Percentiles rank a stretch among this genome's conserved stretches.
These are phyloP conservation scores for Calonectria naviculata DNA, from an alignment of 2,329 filamentous ascomycete genomes.

Conservation along the genomic window DNA sequence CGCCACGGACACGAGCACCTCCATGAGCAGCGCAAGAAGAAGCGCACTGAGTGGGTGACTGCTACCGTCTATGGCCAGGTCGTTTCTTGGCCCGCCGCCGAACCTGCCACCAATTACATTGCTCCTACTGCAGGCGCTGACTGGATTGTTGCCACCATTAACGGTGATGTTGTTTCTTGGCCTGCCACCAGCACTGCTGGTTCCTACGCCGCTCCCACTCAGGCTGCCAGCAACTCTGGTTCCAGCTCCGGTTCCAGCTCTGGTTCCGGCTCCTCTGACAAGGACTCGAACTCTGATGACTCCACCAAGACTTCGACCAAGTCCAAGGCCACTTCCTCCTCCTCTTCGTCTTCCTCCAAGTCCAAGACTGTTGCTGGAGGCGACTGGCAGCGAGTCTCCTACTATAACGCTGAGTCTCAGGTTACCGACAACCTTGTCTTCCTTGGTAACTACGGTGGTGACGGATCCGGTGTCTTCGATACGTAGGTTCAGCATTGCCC, in stretches of 20 bases:
- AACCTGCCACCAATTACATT: constrained; percentile 60
- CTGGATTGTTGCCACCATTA: constrained; percentile 66
- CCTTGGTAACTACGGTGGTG: constrained; percentile 59
- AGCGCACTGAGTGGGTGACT: constrained; percentile 60
- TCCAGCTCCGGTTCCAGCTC: constrained; percentile 30
- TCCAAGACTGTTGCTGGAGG: constrained; percentile 29
- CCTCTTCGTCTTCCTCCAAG: constrained; percentile 20
- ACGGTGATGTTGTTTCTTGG: constrained; percentile 69
- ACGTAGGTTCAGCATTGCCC: constrained; percentile 46
- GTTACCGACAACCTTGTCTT: constrained; percentile 58
- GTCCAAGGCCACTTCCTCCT: constrained; percentile 25
- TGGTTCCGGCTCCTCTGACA: background rate
- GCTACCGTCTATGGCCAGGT: constrained; percentile 69
- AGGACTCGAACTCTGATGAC: background rate
- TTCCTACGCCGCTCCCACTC: constrained; percentile 56
- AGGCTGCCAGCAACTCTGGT: constrained; percentile 27
- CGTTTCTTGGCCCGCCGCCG: constrained; percentile 60
- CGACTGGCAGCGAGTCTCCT: constrained; percentile 55
- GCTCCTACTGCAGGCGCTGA: constrained; percentile 44
- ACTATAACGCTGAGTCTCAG: constrained; percentile 56
- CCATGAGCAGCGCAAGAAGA: constrained; percentile 57
- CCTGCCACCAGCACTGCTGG: constrained; percentile 52
- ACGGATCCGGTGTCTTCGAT: constrained; percentile 56
- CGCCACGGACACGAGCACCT: constrained; percentile 61
- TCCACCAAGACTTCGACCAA: constrained; percentile 19